These are phyloP conservation scores for Lodderomyces beijingensis DNA, from an alignment of 1,139 yeast species.

Conservation along the genomic window DNA sequence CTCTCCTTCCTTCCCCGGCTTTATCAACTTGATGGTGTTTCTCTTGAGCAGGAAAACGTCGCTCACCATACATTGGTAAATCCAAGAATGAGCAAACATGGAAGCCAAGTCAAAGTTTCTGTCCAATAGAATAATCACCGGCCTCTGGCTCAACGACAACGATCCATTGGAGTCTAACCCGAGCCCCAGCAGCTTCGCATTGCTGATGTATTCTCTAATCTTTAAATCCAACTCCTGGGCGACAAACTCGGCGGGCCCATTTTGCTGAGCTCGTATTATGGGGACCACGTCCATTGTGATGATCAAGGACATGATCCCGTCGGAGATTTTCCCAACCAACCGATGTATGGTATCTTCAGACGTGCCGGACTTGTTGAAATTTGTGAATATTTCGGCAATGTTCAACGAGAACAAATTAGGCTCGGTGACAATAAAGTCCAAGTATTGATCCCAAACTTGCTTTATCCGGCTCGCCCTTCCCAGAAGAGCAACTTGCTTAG, in stretches of 20 bases:
- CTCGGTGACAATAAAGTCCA: conserved; percentile 89
- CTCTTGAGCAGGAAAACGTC: conserved; percentile 82
- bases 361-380: conserved; percentile 65
- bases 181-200: conserved; percentile 39
- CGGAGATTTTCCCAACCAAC: conserved; percentile 66
- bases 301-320: conserved; percentile 74
- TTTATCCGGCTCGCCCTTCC: conserved; percentile 68
- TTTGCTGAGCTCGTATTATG: conserved; percentile 82
- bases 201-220: conserved; percentile 78
- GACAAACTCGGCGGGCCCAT: conserved; percentile 93
- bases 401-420: conserved; percentile 85
- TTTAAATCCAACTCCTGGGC: conserved; percentile 82
- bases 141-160: conserved; percentile 40
- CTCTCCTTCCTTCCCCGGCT: conserved; percentile 33
- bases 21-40: conserved; percentile 53
- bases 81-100: conserved; percentile 97
- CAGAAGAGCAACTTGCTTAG: conserved; percentile 69
- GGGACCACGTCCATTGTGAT: conserved; percentile 81
- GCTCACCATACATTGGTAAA: conserved; percentile 92
- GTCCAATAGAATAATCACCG: conserved; percentile 79
- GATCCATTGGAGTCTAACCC: conserved; percentile 35
- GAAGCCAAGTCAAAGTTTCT: conserved; percentile 86
- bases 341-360: conserved; percentile 70
- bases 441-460: conserved; percentile 90
- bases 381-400: conserved; percentile 57